Evolutionary conservation across 2,329 filamentous ascomycete species (phyloP).

Genomic region (Fusarium buxicola): DNA sequence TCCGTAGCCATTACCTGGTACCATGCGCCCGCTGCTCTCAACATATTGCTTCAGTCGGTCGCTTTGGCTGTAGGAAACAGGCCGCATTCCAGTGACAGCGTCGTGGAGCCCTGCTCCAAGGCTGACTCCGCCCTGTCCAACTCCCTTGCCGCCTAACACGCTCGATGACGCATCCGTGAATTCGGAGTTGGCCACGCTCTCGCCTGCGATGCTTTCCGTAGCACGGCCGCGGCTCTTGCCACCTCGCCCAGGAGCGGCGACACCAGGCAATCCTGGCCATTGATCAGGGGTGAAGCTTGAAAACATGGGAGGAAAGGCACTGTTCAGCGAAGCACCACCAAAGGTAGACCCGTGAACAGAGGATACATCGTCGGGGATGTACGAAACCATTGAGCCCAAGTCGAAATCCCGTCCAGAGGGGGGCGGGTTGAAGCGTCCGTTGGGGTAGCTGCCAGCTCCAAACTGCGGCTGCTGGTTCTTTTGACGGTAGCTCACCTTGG

Average conservation of each 20-base stretch:
- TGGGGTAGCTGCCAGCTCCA: conserved; percentile 50
- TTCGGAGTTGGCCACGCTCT: conserved; percentile 92
- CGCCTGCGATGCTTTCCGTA: conserved; percentile 85
- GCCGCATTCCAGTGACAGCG: conserved; percentile 72
- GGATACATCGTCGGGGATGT: conserved; percentile 96
- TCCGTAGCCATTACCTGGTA: conserved; percentile 74
- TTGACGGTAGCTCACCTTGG: conserved; percentile 92
- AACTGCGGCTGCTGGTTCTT: conserved; percentile 83
- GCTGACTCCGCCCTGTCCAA: conserved; percentile 88
- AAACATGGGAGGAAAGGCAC: conserved; percentile 93
- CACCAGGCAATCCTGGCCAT: conserved; percentile 86
- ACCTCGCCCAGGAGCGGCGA: conserved; percentile 69
- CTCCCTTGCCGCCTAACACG: conserved; percentile 78
- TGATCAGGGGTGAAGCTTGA: conserved; percentile 87
- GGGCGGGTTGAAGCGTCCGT: conserved; percentile 57
- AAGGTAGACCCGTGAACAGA: conserved; percentile 94
- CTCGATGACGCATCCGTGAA: conserved; percentile 85
- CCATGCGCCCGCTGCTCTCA: conserved; percentile 81
- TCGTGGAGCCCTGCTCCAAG: conserved; percentile 83
- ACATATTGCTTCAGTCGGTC: conserved; percentile 96
- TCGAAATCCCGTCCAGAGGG: conserved; percentile 70
- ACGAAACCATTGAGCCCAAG: conserved; percentile 89
- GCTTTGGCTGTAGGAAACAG: conserved; percentile 67
- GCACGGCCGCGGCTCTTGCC: conserved; percentile 75
- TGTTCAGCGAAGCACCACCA: conserved; percentile 79